phyloP scores from a whole-genome alignment of 805 yeast species.

The Yamadazyma philogaea region DNA sequence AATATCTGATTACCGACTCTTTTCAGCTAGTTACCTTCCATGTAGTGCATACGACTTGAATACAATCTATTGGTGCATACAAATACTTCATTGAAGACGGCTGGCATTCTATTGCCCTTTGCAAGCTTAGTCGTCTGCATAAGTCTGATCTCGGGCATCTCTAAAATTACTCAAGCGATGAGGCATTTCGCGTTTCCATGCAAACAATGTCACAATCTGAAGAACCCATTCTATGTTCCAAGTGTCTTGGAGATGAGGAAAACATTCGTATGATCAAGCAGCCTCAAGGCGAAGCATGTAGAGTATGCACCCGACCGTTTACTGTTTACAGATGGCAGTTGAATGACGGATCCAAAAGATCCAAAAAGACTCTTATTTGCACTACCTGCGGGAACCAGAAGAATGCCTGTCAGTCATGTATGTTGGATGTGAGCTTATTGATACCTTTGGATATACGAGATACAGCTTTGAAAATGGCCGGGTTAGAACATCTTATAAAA shows the following conservation, averaged over 20 bases:
- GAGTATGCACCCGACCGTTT: constrained; percentile 80
- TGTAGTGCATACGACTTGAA: too few species aligned
- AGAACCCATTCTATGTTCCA: constrained; percentile 44
- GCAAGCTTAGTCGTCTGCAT: too few species aligned
- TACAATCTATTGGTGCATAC: too few species aligned
- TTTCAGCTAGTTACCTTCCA: too few species aligned
- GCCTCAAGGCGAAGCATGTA: constrained; percentile 74
- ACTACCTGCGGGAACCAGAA: constrained; percentile 72
- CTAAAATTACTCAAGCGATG: constrained; percentile 1
- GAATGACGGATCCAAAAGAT: constrained; percentile 35
- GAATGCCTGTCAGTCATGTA: constrained; percentile 86
- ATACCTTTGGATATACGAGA: constrained; percentile 80
- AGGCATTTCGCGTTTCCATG: constrained; percentile 5
- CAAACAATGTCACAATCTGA: constrained; percentile 6
- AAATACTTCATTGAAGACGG: too few species aligned
- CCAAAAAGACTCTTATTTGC: constrained; percentile 70
- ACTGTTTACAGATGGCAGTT: constrained; percentile 76
- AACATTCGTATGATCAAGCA: constrained; percentile 72
- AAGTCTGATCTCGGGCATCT: too few species aligned
- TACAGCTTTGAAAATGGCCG: constrained; percentile 72
- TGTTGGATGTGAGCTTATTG: constrained; percentile 76
- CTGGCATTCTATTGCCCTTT: too few species aligned
- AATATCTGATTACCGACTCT: too few species aligned
- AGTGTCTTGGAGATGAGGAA: constrained; percentile 66
- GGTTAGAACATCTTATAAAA: constrained; percentile 25